phyloP scores from a whole-genome alignment of 1,284 basidiomycete genomes.

The Kalmanozyma brasiliensis region DNA sequence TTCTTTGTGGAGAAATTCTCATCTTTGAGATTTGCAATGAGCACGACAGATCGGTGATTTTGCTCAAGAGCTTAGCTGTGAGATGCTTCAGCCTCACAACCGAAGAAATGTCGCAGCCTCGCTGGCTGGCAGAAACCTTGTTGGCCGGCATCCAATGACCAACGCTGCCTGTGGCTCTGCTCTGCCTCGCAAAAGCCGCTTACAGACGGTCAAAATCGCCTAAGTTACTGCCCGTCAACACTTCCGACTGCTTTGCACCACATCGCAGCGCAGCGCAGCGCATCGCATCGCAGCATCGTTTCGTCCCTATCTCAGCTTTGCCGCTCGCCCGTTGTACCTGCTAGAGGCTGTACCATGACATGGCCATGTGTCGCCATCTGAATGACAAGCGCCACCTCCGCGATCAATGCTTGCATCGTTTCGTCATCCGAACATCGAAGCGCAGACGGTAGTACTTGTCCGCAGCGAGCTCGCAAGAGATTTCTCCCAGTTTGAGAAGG shows the following conservation, averaged over 20 bases:
- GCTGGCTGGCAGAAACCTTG: no score
- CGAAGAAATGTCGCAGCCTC: background rate
- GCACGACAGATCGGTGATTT: no score
- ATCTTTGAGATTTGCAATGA: no score
- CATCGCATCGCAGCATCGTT: constrained; percentile 12
- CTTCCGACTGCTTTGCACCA: constrained; percentile 5
- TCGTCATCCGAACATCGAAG: no score
- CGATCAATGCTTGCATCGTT: background rate
- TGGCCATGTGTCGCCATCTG: constrained; percentile 1
- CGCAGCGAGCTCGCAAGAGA: no score
- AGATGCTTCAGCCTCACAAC: no score
- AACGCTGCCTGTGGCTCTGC: no score
- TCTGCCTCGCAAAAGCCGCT: no score
- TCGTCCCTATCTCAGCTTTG: constrained; percentile 1
- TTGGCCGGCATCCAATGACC: no score
- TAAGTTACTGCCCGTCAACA: background rate
- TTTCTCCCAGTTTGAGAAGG: background rate
- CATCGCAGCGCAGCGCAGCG: constrained; percentile 26
- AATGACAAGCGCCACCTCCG: constrained; percentile 8
- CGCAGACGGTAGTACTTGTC: background rate
- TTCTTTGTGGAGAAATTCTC: constrained; percentile 10
- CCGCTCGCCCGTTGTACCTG: background rate
- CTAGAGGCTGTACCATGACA: background rate
- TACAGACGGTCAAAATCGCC: background rate
- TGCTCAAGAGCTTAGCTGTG: no score